Evolutionary conservation across 345 rosid genomes (phyloP).

Genomic region (Clausena lansium): DNA sequence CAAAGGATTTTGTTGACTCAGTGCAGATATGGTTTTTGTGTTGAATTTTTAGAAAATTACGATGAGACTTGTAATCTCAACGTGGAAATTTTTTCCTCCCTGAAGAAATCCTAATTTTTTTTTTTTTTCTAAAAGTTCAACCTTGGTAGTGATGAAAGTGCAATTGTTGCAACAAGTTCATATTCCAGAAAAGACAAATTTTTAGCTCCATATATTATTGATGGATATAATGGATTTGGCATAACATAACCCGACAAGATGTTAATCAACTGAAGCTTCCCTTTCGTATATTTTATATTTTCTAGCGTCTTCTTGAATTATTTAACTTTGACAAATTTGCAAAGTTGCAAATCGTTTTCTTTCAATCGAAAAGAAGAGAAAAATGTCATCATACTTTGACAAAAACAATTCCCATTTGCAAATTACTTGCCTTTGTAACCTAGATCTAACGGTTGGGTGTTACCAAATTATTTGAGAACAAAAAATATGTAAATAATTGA

Average conservation of each 20-base stretch:
- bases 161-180: too few species aligned
- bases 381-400: background rate
- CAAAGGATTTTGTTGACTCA: too few species aligned
- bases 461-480: background rate
- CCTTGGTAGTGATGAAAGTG: too few species aligned
- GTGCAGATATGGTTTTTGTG: too few species aligned
- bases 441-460: too few species aligned
- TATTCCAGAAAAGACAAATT: background rate
- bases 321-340: background rate
- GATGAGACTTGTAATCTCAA: too few species aligned
- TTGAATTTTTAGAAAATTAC: too few species aligned
- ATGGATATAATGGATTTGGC: constrained; percentile 3
- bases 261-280: constrained; percentile 7
- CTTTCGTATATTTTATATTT: background rate
- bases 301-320: background rate
- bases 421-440: background rate
- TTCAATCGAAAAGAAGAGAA: background rate
- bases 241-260: background rate
- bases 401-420: background rate
- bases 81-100: too few species aligned
- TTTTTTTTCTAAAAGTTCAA: too few species aligned
- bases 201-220: background rate
- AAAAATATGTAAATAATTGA: background rate
- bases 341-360: background rate
- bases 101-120: too few species aligned